A percentile compares a stretch with the other conserved stretches of the same genome.
These are phyloP conservation scores for Fusarium pseudonygamai DNA, from an alignment of 2,329 filamentous ascomycete species.

Conservation along the genomic window DNA sequence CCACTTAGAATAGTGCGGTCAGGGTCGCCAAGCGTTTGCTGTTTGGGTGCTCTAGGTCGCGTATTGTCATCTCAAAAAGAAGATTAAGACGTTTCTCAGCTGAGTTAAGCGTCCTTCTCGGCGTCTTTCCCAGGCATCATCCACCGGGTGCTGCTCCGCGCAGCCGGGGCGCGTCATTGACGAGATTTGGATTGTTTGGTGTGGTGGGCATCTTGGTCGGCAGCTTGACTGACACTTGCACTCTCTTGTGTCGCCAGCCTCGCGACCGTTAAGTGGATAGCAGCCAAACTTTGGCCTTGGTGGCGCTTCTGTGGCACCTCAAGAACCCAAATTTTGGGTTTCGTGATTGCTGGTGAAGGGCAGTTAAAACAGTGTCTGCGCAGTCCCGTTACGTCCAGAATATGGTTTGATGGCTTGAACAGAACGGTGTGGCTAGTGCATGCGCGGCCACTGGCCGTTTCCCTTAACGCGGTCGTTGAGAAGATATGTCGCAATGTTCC, in stretches of 20 bases:
- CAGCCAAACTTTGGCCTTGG: conserved; percentile 18
- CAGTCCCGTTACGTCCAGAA: not conserved
- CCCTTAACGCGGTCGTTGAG: conserved; percentile 25
- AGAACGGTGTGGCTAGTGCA: conserved; percentile 39
- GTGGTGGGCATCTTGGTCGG: conserved; percentile 6
- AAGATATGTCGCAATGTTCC: conserved; percentile 40
- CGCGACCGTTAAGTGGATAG: conserved; percentile 29
- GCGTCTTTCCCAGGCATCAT: conserved; percentile 33
- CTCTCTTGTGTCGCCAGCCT: conserved; percentile 29
- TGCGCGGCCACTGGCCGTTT: conserved; percentile 26
- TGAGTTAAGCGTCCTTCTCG: conserved; percentile 40
- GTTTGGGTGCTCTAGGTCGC: conserved; percentile 21
- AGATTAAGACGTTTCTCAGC: conserved; percentile 36
- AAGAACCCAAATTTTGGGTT: conserved; percentile 15
- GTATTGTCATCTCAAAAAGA: conserved; percentile 19
- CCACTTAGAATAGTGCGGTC: conserved; percentile 33
- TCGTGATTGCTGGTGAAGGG: conserved; percentile 12
- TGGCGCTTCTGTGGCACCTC: conserved; percentile 19
- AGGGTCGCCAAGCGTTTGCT: conserved; percentile 38
- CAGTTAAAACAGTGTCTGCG: conserved; percentile 10
- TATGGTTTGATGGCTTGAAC: conserved; percentile 12
- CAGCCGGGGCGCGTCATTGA: conserved; percentile 31
- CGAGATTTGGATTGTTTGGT: conserved; percentile 30
- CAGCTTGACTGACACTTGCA: not conserved
- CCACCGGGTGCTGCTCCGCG: conserved; percentile 30